A percentile compares a stretch with the other conserved stretches of the same genome.
phyloP scores from a whole-genome alignment of 192 early-diverging fungal species.

The Entomortierella lignicola region DNA sequence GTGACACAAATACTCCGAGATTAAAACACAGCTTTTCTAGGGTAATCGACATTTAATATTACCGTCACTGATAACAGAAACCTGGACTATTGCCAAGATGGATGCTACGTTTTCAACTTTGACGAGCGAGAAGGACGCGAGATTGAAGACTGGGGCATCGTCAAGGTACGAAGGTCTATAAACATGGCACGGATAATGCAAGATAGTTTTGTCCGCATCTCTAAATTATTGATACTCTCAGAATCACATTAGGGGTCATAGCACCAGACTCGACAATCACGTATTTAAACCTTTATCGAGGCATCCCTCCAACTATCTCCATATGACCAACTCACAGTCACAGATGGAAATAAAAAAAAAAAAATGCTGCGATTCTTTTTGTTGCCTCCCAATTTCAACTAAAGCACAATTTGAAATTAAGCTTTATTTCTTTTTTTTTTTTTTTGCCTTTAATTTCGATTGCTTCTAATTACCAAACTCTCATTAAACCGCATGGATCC shows the following conservation, averaged over 20 bases:
- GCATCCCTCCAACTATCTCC: conserved; percentile 14
- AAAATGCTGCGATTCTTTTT: too few relatives aligned
- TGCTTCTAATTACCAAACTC: not conserved
- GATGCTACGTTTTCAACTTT: conserved; percentile 13
- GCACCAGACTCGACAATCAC: conserved; percentile 33
- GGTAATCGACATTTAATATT: conserved; percentile 78
- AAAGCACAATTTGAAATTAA: not conserved
- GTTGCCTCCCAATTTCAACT: too few relatives aligned
- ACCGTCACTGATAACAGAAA: conserved; percentile 14
- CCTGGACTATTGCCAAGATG: conserved; percentile 31
- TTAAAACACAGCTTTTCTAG: conserved; percentile 45
- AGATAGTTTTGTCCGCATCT: conserved; percentile 11
- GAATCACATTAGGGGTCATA: conserved; percentile 33
- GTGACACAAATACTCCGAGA: not conserved
- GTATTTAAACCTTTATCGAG: conserved; percentile 26
- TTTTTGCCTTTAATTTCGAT: not conserved
- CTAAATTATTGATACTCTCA: not conserved
- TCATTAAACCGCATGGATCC: not conserved
- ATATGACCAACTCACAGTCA: not conserved
- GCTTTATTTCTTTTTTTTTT: not conserved
- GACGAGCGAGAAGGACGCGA: conserved; percentile 12
- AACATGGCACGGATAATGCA: not conserved
- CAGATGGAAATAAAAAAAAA: too few relatives aligned
- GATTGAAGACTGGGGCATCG: conserved; percentile 9
- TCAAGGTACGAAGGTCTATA: conserved; percentile 15